These are phyloP conservation scores for Lentinus polychrous DNA, from an alignment of 1,284 basidiomycete genomes.

Conservation along the genomic window DNA sequence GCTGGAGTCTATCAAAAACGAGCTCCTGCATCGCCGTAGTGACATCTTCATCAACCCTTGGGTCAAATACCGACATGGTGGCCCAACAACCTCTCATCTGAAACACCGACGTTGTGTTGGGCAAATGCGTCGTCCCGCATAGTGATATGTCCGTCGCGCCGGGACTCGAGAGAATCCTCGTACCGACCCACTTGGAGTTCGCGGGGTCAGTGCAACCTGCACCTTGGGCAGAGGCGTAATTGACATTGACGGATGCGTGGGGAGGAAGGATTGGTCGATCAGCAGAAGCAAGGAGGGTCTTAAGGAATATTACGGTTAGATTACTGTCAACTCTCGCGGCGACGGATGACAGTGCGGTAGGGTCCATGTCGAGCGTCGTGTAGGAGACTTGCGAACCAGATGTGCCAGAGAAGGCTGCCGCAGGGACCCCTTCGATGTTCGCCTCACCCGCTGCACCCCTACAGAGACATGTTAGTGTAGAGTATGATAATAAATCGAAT, in stretches of 20 bases:
- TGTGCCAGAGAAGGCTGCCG: conserved; percentile 42
- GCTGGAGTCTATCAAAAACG: conserved; percentile 27
- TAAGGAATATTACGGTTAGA: conserved; percentile 34
- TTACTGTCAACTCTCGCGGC: conserved; percentile 36
- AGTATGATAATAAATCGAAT: conserved; percentile 15
- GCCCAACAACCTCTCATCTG: conserved; percentile 34
- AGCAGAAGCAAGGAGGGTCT: conserved; percentile 27
- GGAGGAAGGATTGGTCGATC: conserved; percentile 33
- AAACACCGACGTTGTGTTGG: conserved; percentile 32
- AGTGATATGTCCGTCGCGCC: conserved; percentile 33
- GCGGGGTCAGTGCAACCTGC: conserved; percentile 29
- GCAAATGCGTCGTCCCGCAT: conserved; percentile 36
- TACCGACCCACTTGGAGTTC: conserved; percentile 39
- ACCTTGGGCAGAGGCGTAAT: conserved; percentile 35
- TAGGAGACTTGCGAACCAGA: conserved; percentile 36
- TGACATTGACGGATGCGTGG: conserved; percentile 41
- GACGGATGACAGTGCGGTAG: conserved; percentile 26
- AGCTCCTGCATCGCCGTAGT: conserved; percentile 33
- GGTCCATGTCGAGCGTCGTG: conserved; percentile 34
- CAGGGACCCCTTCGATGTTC: conserved; percentile 38
- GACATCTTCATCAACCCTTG: conserved; percentile 39
- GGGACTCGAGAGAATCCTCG: conserved; percentile 30
- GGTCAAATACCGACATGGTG: conserved; percentile 40
- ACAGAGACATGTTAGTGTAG: conserved; percentile 8
- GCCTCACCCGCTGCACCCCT: conserved; percentile 47